These are phyloP conservation scores for Millerozyma miso DNA, from an alignment of 805 yeast genomes.

Conservation along the genomic window DNA sequence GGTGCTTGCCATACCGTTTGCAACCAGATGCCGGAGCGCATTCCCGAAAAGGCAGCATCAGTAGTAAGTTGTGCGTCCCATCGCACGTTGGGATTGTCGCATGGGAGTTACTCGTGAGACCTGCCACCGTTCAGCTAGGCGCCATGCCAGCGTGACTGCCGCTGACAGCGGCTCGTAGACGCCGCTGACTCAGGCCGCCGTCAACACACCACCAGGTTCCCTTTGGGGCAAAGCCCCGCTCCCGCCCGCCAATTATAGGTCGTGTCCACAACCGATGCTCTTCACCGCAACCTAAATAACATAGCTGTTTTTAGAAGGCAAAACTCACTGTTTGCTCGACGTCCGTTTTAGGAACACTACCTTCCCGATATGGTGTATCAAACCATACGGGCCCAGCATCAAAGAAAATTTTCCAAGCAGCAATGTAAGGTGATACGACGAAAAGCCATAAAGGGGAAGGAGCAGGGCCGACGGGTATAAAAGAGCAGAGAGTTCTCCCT, in stretches of 20 bases:
- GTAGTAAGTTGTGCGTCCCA: too few species aligned
- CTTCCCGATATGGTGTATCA: background rate
- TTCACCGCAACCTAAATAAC: background rate
- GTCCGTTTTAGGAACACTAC: background rate
- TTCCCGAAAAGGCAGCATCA: too few species aligned
- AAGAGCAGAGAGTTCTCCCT: background rate
- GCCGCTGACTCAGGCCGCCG: too few species aligned
- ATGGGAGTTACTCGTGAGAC: too few species aligned
- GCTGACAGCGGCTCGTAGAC: too few species aligned
- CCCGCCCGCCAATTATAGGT: too few species aligned
- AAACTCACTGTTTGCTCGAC: background rate
- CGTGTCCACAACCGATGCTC: background rate
- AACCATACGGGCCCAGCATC: background rate
- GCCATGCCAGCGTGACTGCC: too few species aligned
- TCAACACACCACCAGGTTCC: too few species aligned
- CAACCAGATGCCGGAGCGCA: too few species aligned
- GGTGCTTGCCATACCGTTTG: background rate
- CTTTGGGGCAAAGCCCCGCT: too few species aligned
- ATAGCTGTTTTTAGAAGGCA: background rate
- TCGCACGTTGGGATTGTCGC: too few species aligned
- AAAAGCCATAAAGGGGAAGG: background rate
- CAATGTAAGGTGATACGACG: slow-evolving; percentile 2
- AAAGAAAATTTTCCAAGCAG: background rate
- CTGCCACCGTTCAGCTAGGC: too few species aligned
- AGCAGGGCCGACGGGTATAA: background rate